Evolutionary conservation across 768 basidiomycete genomes (phyloP), one percentile per base, ranked within the genome.

Genomic region (Filobasidium floriforme): DNA sequence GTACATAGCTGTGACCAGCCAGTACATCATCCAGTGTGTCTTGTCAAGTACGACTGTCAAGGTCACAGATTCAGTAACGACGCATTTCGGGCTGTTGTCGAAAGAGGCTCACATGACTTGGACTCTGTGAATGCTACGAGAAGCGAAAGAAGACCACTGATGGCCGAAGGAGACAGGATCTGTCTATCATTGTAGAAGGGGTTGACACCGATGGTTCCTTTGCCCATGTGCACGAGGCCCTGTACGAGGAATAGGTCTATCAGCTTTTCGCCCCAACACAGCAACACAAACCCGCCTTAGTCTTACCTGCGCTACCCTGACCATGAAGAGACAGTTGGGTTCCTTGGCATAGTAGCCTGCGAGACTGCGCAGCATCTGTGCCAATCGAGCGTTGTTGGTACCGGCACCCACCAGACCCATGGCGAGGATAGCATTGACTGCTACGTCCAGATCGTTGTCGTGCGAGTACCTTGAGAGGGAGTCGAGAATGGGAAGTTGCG

Each of bases 341-440:
- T 99, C 96, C 77, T 97, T 97, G 80, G 89, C 84, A 80, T 99
- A 99, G 81, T 98, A 99, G n/a, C 90, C 90, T 12, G 94, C 92
- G 4, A 99, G 84, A 75, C 93, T 92, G 49, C 96, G 84, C 40
- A 99, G 85, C 94, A 99, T 96, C 80, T 99, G 96, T 14, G 89
- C 94, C 44, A 99, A 83, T 44, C 92, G 87, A 15, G 96, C 96
- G 71, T 99, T 98, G 80, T 99, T 99, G n/a, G 92, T 92, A 40
- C 96, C 96, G 1, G 94, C 94, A 37, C 96, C 96, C 61, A 98
- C 88, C 28, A 99, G 84, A 67, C 96, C 96, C 94, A 99, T 97
- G 1, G 93, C 93, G 73, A 98, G 90, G 80, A 99, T 97, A 29
- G 96, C 90, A 74, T 97, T 98, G 60, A 91, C 84, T 0, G 94